Percentiles rank a stretch among this genome's conserved stretches.
Conservation (phyloP, 2,329 filamentous ascomycete genomes). For the Neofusicoccum ribis region DNA sequence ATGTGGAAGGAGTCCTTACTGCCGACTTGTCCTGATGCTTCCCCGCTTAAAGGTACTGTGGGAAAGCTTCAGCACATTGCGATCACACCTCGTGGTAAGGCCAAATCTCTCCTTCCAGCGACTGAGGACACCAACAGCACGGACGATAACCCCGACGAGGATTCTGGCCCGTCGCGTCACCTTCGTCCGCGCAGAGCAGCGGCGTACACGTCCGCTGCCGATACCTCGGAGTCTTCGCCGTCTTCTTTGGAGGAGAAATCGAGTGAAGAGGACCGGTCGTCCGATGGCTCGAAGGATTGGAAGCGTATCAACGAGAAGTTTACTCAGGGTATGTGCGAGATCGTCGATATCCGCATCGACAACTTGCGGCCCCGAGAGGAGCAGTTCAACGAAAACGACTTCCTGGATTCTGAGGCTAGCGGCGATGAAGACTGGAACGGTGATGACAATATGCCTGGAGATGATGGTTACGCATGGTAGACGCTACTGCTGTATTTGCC, state of each 20-base stretch:
- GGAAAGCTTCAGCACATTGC: background rate
- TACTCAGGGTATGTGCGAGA: slow-evolving; percentile 69
- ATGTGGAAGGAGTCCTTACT: slow-evolving; percentile 36
- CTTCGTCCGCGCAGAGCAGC: slow-evolving; percentile 3
- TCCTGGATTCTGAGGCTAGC: slow-evolving; percentile 63
- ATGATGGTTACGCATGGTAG: slow-evolving; percentile 41
- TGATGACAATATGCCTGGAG: slow-evolving; percentile 50
- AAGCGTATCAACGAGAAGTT: slow-evolving; percentile 32
- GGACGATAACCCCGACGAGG: background rate
- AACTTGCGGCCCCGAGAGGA: slow-evolving; percentile 71
- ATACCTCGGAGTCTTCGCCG: background rate
- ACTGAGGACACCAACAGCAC: background rate
- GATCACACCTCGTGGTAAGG: background rate
- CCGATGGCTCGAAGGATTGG: background rate
- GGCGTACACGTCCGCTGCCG: background rate
- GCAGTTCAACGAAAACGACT: slow-evolving; percentile 71
- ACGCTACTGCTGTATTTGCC: too few species aligned
- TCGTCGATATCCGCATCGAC: slow-evolving; percentile 72
- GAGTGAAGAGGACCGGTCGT: background rate
- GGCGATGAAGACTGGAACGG: slow-evolving; percentile 60
- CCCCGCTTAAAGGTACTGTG: background rate
- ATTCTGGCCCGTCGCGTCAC: slow-evolving; percentile 1
- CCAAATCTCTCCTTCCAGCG: background rate
- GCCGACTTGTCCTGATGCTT: background rate
- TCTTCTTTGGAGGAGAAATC: background rate